Conservation (phyloP, 371 early-diverging fungal species). For the Mucor velutinosus region DNA sequence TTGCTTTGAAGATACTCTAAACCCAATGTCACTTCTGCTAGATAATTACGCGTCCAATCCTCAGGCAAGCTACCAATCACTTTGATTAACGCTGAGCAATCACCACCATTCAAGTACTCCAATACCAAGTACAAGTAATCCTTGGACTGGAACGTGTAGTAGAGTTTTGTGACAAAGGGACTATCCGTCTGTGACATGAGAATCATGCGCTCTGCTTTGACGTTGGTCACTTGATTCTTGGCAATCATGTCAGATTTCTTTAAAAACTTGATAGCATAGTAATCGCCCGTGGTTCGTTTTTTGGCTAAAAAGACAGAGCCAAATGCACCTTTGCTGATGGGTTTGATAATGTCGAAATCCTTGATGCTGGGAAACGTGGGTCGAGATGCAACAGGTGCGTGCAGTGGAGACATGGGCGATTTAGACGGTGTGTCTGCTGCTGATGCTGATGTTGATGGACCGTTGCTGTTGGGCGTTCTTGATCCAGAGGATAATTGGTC, state of each 20-base stretch:
- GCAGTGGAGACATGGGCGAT: constrained; percentile 53
- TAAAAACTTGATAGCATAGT: constrained; percentile 89
- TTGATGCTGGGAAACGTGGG: constrained; percentile 68
- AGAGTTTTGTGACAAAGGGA: constrained; percentile 94
- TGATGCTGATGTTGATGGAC: neutral
- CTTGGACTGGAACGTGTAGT: constrained; percentile 91
- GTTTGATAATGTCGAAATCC: constrained; percentile 92
- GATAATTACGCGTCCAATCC: constrained; percentile 90
- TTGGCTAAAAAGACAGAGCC: constrained; percentile 89
- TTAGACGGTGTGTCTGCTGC: constrained; percentile 11
- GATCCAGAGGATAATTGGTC: constrained; percentile 13
- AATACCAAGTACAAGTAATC: constrained; percentile 93
- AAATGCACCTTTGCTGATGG: constrained; percentile 92
- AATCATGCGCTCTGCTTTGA: constrained; percentile 88
- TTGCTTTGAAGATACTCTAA: constrained; percentile 92
- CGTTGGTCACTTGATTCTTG: constrained; percentile 90
- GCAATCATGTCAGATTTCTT: constrained; percentile 91
- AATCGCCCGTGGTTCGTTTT: constrained; percentile 84
- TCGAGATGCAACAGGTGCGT: constrained; percentile 43
- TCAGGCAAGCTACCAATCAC: constrained; percentile 81
- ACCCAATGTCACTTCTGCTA: constrained; percentile 93
- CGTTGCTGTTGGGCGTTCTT: constrained; percentile 20
- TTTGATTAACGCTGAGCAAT: constrained; percentile 92
- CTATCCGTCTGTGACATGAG: constrained; percentile 84
- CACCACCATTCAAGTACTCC: constrained; percentile 98